These are phyloP conservation scores for Tulasnella sp. DNA, from an alignment of 768 basidiomycete genomes.

Conservation along the genomic window DNA sequence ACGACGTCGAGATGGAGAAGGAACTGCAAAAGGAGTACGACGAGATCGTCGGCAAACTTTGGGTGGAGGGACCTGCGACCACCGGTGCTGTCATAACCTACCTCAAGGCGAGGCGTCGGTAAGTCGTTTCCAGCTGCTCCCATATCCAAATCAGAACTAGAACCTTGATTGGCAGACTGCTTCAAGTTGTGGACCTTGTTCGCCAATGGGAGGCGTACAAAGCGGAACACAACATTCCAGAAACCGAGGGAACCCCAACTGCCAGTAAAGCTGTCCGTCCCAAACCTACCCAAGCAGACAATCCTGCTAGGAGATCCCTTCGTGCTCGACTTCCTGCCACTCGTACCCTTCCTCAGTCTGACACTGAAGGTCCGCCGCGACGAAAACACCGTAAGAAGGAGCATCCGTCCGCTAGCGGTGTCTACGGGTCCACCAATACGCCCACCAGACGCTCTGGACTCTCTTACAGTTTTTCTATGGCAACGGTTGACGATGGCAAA, in stretches of 20 bases:
- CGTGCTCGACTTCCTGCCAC: not conserved
- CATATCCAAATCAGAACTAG: not conserved
- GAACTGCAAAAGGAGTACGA: slow-evolving; percentile 10
- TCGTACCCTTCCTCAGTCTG: not conserved
- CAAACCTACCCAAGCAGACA: not conserved
- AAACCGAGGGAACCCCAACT: not conserved
- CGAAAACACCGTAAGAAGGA: not conserved
- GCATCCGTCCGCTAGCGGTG: not conserved
- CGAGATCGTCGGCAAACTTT: slow-evolving; percentile 4
- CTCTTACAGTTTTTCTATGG: not conserved
- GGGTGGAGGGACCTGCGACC: slow-evolving; percentile 4
- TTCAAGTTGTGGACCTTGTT: slow-evolving; percentile 7
- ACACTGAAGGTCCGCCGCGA: not conserved
- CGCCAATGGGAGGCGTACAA: slow-evolving; percentile 11
- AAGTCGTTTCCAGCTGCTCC: not conserved
- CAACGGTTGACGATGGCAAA: not conserved
- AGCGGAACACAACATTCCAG: not conserved
- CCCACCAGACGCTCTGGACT: not conserved
- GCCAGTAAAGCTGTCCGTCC: not conserved
- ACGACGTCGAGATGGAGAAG: slow-evolving; percentile 13
- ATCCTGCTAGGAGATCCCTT: not conserved
- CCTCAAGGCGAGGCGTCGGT: slow-evolving; percentile 3
- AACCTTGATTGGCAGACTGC: not conserved
- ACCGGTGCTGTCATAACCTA: slow-evolving; percentile 10
- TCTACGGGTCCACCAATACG: not conserved